phyloP scores from a whole-genome alignment of 306 rosid species.

The Prunus dulcis region DNA sequence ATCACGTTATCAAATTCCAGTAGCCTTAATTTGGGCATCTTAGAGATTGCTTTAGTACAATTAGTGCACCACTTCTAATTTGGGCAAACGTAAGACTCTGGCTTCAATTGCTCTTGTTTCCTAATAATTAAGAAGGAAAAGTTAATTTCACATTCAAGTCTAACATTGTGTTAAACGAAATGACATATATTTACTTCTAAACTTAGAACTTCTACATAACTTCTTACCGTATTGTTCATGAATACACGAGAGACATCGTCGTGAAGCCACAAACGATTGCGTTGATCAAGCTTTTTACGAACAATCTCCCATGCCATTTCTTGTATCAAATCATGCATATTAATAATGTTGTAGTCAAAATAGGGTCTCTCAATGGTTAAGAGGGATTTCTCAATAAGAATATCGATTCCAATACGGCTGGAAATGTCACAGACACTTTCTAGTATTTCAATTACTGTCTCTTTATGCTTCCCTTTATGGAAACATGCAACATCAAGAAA shows the following conservation, averaged over 20 bases:
- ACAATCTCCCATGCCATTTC: constrained; percentile 34
- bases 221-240: too few species aligned
- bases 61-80: constrained; percentile 9
- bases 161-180: too few species aligned
- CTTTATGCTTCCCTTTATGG: constrained; percentile 14
- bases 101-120: constrained; percentile 11
- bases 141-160: too few species aligned
- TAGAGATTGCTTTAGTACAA: background rate
- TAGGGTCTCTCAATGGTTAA: background rate
- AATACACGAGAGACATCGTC: too few species aligned
- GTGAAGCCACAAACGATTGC: constrained; percentile 11
- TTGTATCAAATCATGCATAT: constrained; percentile 40
- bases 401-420: too few species aligned
- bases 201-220: too few species aligned
- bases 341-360: background rate
- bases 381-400: too few species aligned
- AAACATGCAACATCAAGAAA: too few species aligned
- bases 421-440: background rate
- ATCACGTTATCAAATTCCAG: background rate
- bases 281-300: background rate
- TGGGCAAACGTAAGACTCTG: background rate
- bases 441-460: constrained; percentile 12
- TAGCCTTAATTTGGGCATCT: constrained; percentile 14
- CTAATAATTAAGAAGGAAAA: background rate
- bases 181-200: too few species aligned